Percentiles rank a stretch among this genome's conserved stretches.
Evolutionary conservation across 1,139 yeast genomes (phyloP).

Genomic region (Hansenula lynferdii): DNA sequence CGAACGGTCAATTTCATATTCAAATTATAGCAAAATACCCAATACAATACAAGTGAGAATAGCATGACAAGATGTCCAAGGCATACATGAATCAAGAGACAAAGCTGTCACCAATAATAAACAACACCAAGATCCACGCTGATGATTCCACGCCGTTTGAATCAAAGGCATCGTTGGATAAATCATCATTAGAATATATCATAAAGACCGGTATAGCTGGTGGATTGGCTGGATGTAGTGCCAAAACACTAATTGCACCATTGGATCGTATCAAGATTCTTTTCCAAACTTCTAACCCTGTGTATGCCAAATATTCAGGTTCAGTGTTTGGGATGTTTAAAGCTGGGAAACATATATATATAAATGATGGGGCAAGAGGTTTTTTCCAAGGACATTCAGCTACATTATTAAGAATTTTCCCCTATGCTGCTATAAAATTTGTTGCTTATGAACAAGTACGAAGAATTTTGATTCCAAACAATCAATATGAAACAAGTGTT

Average conservation of each 20-base stretch:
- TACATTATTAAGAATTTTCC: slow-evolving; percentile 84
- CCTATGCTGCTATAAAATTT: slow-evolving; percentile 95
- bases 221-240: slow-evolving; percentile 93
- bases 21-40: no score
- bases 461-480: slow-evolving; percentile 69
- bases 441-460: slow-evolving; percentile 97
- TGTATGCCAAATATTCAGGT: slow-evolving; percentile 75
- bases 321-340: slow-evolving; percentile 68
- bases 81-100: background rate
- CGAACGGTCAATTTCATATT: no score
- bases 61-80: background rate
- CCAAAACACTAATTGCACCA: slow-evolving; percentile 94
- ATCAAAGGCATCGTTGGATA: slow-evolving; percentile 35
- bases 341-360: slow-evolving; percentile 67
- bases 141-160: slow-evolving; percentile 18
- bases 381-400: slow-evolving; percentile 96
- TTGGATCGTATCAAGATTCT: slow-evolving; percentile 89
- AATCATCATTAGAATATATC: slow-evolving; percentile 73
- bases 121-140: slow-evolving; percentile 10
- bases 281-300: slow-evolving; percentile 94
- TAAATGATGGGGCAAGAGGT: slow-evolving; percentile 72
- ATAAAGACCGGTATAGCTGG: slow-evolving; percentile 88
- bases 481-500: slow-evolving; percentile 68
- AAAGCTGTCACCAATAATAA: slow-evolving; percentile 4
- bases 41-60: background rate